These are phyloP conservation scores for Kuraishia cidri DNA, from an alignment of 805 yeast genomes.

Conservation along the genomic window DNA sequence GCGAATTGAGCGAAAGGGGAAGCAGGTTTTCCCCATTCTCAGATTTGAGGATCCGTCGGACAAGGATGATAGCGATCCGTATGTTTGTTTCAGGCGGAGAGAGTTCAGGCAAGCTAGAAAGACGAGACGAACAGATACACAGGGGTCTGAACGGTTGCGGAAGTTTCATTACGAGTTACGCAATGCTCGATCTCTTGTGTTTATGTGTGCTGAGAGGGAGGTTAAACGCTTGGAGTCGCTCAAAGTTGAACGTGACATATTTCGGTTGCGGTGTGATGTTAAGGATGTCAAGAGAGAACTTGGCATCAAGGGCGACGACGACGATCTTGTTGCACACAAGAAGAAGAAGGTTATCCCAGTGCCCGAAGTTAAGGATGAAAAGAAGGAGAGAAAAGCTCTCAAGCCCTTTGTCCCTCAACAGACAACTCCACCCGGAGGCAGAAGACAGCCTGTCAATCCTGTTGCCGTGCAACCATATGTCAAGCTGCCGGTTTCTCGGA, in stretches of 20 bases:
- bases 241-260: constrained; percentile 56
- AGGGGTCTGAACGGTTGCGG: constrained; percentile 78
- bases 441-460: constrained; percentile 10
- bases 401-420: constrained; percentile 6
- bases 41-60: constrained; percentile 83
- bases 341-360: constrained; percentile 37
- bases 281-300: constrained; percentile 68
- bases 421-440: constrained; percentile 9
- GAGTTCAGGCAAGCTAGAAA: constrained; percentile 94
- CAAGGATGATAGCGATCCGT: constrained; percentile 91
- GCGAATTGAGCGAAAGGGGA: constrained; percentile 63
- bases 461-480: constrained; percentile 68
- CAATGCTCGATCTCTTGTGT: constrained; percentile 61
- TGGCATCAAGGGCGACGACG: constrained; percentile 78
- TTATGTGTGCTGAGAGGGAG: constrained; percentile 71
- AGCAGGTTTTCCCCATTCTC: constrained; percentile 61
- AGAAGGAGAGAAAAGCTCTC: background rate
- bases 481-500: constrained; percentile 79
- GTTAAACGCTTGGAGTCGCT: constrained; percentile 49
- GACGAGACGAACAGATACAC: constrained; percentile 89
- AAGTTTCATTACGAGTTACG: constrained; percentile 67
- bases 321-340: constrained; percentile 71
- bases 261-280: constrained; percentile 62
- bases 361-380: constrained; percentile 7
- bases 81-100: constrained; percentile 90